Base-by-base conservation (phyloP, 345 rosid species). In the Microcos paniculata region DNA sequence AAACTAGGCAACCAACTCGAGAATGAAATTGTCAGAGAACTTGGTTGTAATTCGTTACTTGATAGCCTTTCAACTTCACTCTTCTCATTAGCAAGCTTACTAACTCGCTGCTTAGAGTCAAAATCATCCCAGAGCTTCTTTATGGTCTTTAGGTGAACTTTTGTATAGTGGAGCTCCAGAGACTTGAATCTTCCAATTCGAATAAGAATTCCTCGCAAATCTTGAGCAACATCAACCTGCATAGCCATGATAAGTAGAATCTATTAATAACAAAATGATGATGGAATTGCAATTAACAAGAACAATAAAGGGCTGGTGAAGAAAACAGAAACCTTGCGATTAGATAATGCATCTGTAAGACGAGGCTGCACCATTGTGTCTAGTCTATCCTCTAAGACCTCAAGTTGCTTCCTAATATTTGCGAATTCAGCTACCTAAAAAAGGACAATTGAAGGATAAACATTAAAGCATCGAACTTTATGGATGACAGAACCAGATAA, bases 321-420 rank as follows among this genome's bases (percentile, higher is more conserved):
- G 6, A 55, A 59, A 55, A 53, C 52, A 61, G 26, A 59, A 64
- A 93, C 99, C 98, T 90, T 92, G 85, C 92, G 92, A 84, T 88
- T 85, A n/a, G 97, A 89, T 78, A 96, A 83, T 68, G 99, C 99
- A 82, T 96, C 99, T 30, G 91, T 92, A 24, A 96, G 85, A 73
- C 94, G 97, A 71, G 98, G 99, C 84, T 96, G 99, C 71, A 96
- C 99, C 98, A 93, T 90, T 28, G 87, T 80, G 77, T 96, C 99
- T 71, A 96, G 80, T 82, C 98, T 89, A 79, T 91, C 98, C 87
- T 96, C 99, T 70, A 96, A 86, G 35, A 90, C 94, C 84, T 96
- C 94, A 65, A 96, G 94, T 82, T 96, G 99, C 88, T 83, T 96
- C 83, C 94, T 87, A 26, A 96, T 90, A 77, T 93, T 96, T 28